Base-by-base conservation (phyloP, 768 basidiomycete species). In the Chalciporus pseudorubinellus region DNA sequence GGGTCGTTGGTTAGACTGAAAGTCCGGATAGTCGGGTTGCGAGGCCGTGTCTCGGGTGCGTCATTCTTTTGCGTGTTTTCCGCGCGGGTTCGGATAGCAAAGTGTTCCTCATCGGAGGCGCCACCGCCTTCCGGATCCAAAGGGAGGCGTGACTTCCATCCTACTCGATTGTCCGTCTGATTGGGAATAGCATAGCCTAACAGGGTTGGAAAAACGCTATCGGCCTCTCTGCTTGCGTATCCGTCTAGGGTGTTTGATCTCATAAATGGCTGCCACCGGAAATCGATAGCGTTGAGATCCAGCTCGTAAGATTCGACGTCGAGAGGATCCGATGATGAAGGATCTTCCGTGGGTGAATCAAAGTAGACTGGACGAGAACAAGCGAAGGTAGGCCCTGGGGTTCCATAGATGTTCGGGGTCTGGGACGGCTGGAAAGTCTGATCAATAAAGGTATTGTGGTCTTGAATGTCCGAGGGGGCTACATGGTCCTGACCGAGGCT, bases 211-310 rank as follows among this genome's bases (percentile, higher is more conserved):
- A 48, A 39, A 26, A 39, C 14, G 44, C 36, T 11, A 26, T 33
- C 19, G 36, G 18, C 12, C 22, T 1, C 39, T 42, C 28, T 34
- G 31, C 39, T 44, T 22, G 16, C 49, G 14, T 44, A 24, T 6
- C 39, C 41, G 42, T 55, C 57, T 46, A 47, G 52, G 46, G 40
- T 11, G 53, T 59, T 48, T 39, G 60, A 70, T 46, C 58, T 57
- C 51, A 72, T 62, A 56, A 84, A 86, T 9, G 77, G 76, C 41
- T 69, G 64, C 84, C 84, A 85, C 46, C 61, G 73, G 56, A 85
- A 86, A 58, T 79, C 79, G 9, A 85, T 65, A 4, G 60, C 59
- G 6, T 69, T 63, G 34, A 72, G 64, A 52, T 76, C 71, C 38
- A 79, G 57, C 22, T 70, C 68, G 53, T 72, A 75, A 43, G 65